These are phyloP conservation scores for Uronychia binucleata DNA, from an alignment of 73 alveolate genomes.

Conservation along the genomic window DNA sequence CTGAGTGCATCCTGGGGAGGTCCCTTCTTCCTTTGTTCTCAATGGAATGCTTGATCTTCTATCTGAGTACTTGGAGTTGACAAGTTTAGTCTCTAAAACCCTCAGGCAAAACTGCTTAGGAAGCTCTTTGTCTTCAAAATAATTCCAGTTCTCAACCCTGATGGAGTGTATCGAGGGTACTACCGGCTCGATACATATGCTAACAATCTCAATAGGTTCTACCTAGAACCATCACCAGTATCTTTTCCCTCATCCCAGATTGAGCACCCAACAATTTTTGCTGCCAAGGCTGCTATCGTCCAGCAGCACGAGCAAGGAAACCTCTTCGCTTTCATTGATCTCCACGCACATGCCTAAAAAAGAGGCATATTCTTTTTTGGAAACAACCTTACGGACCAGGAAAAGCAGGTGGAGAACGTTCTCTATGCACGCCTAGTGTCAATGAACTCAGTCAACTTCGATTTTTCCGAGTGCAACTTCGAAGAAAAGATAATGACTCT, in stretches of 20 bases:
- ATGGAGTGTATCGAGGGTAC: constrained; percentile 96
- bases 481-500: constrained; percentile 85
- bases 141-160: constrained; percentile 94
- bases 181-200: constrained; percentile 62
- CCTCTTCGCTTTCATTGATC: constrained; percentile 88
- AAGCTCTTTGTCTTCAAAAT: constrained; percentile 85
- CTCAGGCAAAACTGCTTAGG: constrained; percentile 59
- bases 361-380: constrained; percentile 95
- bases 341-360: constrained; percentile 97
- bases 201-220: constrained; percentile 64
- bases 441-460: constrained; percentile 89
- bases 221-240: constrained; percentile 85
- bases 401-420: constrained; percentile 74
- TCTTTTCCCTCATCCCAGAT: no score
- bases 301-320: constrained; percentile 70
- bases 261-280: constrained; percentile 91
- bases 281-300: constrained; percentile 80
- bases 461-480: constrained; percentile 85
- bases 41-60: constrained; percentile 87
- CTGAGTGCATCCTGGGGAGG: constrained; percentile 99
- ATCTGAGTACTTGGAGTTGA: no score
- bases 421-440: constrained; percentile 86
- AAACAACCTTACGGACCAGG: constrained; percentile 78
- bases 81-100: constrained; percentile 45
- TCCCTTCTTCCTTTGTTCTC: constrained; percentile 83